Percentiles rank a stretch among this genome's conserved stretches.
These are phyloP conservation scores for Trypanosoma boissoni DNA, from an alignment of 208 protist species.

Conservation along the genomic window DNA sequence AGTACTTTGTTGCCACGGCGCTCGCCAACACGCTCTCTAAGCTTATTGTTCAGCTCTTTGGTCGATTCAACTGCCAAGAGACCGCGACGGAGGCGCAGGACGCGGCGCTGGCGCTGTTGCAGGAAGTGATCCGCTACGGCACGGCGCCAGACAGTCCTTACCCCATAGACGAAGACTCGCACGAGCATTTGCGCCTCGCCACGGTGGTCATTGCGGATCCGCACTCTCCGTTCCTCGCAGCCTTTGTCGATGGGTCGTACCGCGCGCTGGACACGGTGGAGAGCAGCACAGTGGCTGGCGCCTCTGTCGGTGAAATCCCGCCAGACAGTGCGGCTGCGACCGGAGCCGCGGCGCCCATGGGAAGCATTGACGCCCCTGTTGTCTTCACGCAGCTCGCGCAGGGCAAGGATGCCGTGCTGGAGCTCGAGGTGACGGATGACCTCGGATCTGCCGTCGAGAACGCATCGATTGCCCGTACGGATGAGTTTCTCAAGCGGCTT, in stretches of 20 bases:
- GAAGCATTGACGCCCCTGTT: slow-evolving; percentile 62
- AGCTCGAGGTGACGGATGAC: slow-evolving; percentile 52
- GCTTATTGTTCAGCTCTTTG: slow-evolving; percentile 86
- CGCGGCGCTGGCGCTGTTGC: slow-evolving; percentile 64
- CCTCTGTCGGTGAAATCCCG: slow-evolving; percentile 7
- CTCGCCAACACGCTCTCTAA: slow-evolving; percentile 92
- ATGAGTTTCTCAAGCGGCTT: slow-evolving; percentile 65
- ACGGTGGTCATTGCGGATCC: slow-evolving; percentile 49
- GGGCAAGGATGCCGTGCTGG: slow-evolving; percentile 47
- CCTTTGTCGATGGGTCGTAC: slow-evolving; percentile 75
- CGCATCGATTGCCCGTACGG: slow-evolving; percentile 32
- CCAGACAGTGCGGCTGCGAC: not conserved
- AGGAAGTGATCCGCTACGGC: slow-evolving; percentile 77
- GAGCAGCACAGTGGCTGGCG: slow-evolving; percentile 16
- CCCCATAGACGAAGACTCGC: slow-evolving; percentile 77
- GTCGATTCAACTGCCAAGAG: slow-evolving; percentile 3
- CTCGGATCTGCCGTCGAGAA: slow-evolving; percentile 32
- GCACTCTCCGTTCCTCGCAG: slow-evolving; percentile 36
- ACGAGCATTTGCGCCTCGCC: slow-evolving; percentile 90
- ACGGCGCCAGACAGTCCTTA: slow-evolving; percentile 30
- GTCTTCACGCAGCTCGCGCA: slow-evolving; percentile 76
- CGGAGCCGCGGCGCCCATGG: slow-evolving; percentile 18
- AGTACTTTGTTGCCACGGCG: slow-evolving; percentile 93
- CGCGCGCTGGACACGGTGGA: slow-evolving; percentile 37
- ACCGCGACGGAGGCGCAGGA: slow-evolving; percentile 43